Conservation (phyloP, 192 early-diverging fungal species). For the Pilobolus umbonatus region DNA sequence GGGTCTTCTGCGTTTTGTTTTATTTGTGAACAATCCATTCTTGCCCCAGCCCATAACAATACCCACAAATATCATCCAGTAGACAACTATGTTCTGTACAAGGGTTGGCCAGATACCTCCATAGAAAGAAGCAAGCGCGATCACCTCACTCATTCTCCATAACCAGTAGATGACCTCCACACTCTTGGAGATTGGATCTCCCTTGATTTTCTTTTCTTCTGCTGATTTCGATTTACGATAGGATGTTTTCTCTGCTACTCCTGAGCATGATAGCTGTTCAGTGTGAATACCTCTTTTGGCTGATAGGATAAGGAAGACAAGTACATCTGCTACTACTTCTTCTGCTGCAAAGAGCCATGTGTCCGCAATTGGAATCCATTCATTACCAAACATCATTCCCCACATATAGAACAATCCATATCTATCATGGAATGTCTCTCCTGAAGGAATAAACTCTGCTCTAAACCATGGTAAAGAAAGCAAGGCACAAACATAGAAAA, state of each 20-base stretch:
- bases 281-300: constrained; percentile 11
- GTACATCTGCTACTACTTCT: constrained; percentile 13
- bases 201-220: too few species aligned
- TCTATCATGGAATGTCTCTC: constrained; percentile 22
- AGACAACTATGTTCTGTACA: constrained; percentile 19
- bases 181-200: too few species aligned
- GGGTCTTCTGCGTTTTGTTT: neutral
- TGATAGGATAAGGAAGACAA: constrained; percentile 14
- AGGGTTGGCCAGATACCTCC: constrained; percentile 33
- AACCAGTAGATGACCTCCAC: constrained; percentile 35
- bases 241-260: neutral
- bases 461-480: constrained; percentile 63
- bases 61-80: constrained; percentile 28
- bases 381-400: constrained; percentile 39
- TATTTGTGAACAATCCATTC: constrained; percentile 7
- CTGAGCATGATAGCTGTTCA: neutral
- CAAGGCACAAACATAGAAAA: constrained; percentile 40
- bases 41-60: neutral
- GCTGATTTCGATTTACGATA: too few species aligned
- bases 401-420: constrained; percentile 50
- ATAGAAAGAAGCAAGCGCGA: constrained; percentile 27
- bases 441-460: constrained; percentile 61
- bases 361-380: constrained; percentile 49
- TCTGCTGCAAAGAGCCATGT: constrained; percentile 42
- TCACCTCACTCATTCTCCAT: constrained; percentile 26